Evolutionary conservation across 139 green algal genomes (phyloP), one percentile per base, ranked within the genome.

Genomic region (Tetraselmis striata): DNA sequence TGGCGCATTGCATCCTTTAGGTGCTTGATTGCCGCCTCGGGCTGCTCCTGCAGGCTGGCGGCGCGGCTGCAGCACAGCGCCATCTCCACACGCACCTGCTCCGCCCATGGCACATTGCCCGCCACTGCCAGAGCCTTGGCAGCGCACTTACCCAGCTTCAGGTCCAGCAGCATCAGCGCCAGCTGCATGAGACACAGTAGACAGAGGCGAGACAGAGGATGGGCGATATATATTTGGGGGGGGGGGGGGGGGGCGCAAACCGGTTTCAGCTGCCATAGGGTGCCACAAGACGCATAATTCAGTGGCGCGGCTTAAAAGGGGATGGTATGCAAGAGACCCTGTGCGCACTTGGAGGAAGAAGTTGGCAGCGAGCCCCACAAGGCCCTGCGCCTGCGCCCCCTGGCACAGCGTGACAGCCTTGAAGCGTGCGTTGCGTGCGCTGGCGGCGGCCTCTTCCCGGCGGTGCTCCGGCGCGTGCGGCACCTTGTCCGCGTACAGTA

Each of bases 151-250:
- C 76, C 76, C 26, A 84, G 81, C 76, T 81, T 45, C 76, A 84
- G 26, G 76, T 84, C 81, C 28, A 84, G 45, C 76, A 84, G 58
- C 23, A 84, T 29, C 81, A 84, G 32, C 2, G 76, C 81, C 0
- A 30, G 27, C 77, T 80, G 77, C 31, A 81, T 77, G 25, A 28
- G 25, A 29, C 2, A 77, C 74, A 28, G 26, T 28, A 18, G 74
- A 29, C 74, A 29, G 2, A 77, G 26, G 2, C 74, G 5, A 30
- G 45, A 67, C 26, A 77, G 23, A 77, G 11, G 74, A 28, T 77
- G 25, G 23, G 26, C 25, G 74, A 77, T 18, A 77, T 28, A 77
- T 30, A 77, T 28, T 29, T 18, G n/a, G n/a, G n/a, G n/a, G n/a
- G n/a, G n/a, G n/a, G n/a, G n/a, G n/a, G n/a, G n/a, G n/a, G n/a